Evolutionary conservation across 1,139 yeast species (phyloP).

Genomic region (Suhomyces bolitotheri): DNA sequence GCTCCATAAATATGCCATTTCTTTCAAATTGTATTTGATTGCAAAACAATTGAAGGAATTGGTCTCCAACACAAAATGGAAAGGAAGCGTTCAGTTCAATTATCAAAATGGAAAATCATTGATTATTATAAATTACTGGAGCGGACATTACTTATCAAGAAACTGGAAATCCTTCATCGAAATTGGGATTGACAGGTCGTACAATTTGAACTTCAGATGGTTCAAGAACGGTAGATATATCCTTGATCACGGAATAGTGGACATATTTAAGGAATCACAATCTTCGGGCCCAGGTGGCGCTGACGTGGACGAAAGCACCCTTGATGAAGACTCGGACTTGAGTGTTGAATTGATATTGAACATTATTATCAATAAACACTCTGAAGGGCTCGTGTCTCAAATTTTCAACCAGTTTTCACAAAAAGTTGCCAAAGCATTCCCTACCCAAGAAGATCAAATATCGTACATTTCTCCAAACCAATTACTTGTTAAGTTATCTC

Average conservation of each 20-base stretch:
- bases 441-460: constrained; percentile 7
- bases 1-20: constrained; percentile 68
- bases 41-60: constrained; percentile 62
- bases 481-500: constrained; percentile 36
- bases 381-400: constrained; percentile 33
- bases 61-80: constrained; percentile 57
- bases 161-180: constrained; percentile 56
- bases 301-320: constrained; percentile 14
- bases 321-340: constrained; percentile 28
- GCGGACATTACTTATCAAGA: constrained; percentile 40
- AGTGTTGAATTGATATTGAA: constrained; percentile 39
- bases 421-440: not conserved
- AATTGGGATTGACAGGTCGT: constrained; percentile 59
- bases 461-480: constrained; percentile 38
- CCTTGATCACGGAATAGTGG: constrained; percentile 22
- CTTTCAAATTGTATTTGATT: constrained; percentile 70
- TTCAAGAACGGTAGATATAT: constrained; percentile 52
- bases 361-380: constrained; percentile 39
- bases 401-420: constrained; percentile 19
- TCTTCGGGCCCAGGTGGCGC: not conserved
- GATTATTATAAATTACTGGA: constrained; percentile 73
- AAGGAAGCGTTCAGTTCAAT: constrained; percentile 64
- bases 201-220: constrained; percentile 67
- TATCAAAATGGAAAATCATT: constrained; percentile 64
- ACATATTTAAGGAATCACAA: constrained; percentile 12